A percentile compares a stretch with the other conserved stretches of the same genome.
phyloP scores from a whole-genome alignment of 1,139 yeast genomes.

The Yamadazyma blattariae region DNA sequence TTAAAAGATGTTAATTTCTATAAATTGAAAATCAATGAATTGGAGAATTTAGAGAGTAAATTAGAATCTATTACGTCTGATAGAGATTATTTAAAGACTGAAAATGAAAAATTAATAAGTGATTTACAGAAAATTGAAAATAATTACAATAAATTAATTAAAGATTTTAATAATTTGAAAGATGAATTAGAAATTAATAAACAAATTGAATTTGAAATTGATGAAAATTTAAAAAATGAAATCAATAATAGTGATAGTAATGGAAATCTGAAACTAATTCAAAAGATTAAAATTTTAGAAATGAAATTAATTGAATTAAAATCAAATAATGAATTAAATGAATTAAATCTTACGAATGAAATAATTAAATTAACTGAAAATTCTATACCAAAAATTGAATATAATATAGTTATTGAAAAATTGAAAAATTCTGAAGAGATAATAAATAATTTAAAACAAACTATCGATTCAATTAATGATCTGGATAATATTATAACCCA shows the following conservation, averaged over 20 bases:
- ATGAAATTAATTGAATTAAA: slow-evolving; percentile 39
- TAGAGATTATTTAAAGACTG: slow-evolving; percentile 47
- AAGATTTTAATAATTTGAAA: slow-evolving; percentile 39
- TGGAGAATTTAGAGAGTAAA: slow-evolving; percentile 29
- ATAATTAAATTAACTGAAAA: slow-evolving; percentile 14
- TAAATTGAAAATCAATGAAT: slow-evolving; percentile 16
- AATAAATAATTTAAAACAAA: slow-evolving; percentile 43
- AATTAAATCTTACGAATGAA: slow-evolving; percentile 20
- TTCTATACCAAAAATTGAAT: slow-evolving; percentile 8
- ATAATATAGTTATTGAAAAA: slow-evolving; percentile 21
- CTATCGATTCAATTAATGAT: slow-evolving; percentile 40
- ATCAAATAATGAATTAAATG: slow-evolving; percentile 26
- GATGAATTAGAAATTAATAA: slow-evolving; percentile 47
- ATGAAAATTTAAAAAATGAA: too few species aligned
- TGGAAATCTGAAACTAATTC: slow-evolving; percentile 15
- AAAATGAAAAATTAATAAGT: slow-evolving; percentile 32
- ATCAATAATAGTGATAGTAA: slow-evolving; percentile 17
- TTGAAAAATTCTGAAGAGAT: slow-evolving; percentile 37
- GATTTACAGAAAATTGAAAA: slow-evolving; percentile 27
- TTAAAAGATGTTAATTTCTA: slow-evolving; percentile 26
- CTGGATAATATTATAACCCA: slow-evolving; percentile 52
- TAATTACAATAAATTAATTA: slow-evolving; percentile 35
- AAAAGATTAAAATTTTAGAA: slow-evolving; percentile 34
- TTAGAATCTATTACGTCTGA: slow-evolving; percentile 56
- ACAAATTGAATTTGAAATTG: slow-evolving; percentile 38